Conservation (phyloP, 2,329 filamentous ascomycete genomes). For the Aureobasidium namibiae region DNA sequence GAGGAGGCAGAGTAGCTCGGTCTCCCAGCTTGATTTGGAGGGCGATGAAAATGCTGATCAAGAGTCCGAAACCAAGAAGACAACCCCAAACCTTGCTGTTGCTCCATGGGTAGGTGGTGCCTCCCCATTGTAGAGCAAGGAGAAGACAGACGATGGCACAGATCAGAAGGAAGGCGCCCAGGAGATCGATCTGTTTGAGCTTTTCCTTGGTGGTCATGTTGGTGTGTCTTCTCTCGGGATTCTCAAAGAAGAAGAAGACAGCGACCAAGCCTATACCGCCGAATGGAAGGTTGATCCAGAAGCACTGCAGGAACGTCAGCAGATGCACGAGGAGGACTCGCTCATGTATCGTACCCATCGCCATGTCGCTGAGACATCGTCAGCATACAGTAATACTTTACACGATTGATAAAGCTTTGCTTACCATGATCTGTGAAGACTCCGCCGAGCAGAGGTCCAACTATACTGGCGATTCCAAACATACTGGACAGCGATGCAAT, state of each 20-base stretch:
- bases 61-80: background rate
- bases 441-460: slow-evolving; percentile 36
- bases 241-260: slow-evolving; percentile 27
- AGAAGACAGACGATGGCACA: slow-evolving; percentile 29
- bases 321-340: background rate
- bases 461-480: slow-evolving; percentile 32
- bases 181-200: slow-evolving; percentile 32
- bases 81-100: slow-evolving; percentile 18
- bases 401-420: too few species aligned
- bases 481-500: slow-evolving; percentile 29
- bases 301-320: background rate
- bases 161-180: slow-evolving; percentile 37
- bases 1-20: slow-evolving; percentile 20
- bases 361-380: background rate
- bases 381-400: too few species aligned
- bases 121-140: slow-evolving; percentile 40
- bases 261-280: slow-evolving; percentile 27
- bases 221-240: slow-evolving; percentile 17
- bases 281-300: slow-evolving; percentile 29
- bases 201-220: slow-evolving; percentile 33
- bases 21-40: slow-evolving; percentile 18
- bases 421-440: slow-evolving; percentile 34
- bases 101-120: slow-evolving; percentile 31
- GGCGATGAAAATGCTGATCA: slow-evolving; percentile 13
- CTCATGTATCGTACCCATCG: background rate